Base-by-base conservation (phyloP, 768 basidiomycete species). In the Clitopilus hobsonii region DNA sequence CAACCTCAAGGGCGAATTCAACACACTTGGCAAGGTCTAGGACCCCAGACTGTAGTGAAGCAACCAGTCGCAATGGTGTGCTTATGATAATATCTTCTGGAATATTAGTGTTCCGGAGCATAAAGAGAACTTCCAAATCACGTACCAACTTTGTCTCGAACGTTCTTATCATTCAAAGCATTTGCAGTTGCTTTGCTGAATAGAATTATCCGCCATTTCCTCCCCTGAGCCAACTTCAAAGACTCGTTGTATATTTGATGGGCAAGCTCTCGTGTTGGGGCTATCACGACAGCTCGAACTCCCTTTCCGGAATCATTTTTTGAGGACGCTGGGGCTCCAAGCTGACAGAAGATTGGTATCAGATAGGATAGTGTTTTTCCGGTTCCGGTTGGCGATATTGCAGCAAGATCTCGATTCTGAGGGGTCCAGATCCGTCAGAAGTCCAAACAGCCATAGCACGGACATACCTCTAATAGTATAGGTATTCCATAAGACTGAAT, bases 281-380 rank as follows among this genome's bases (percentile, higher is more conserved):
- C 90, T 49, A 99, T 71, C 32, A 99, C 74, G 20, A 99, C 56
- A 1, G 90, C 91, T 54, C 91, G 80, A 16, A 85, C 84, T 54
- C 90, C 94, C 26, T 64, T 68, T 16, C 82, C 83, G 27, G 67
- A 59, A 16, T 77, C 71, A 24, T 60, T 58, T 53, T 78, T 77
- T 30, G 74, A 65, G 54, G 75, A 79, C 7, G 76, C 66, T 5
- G 91, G 91, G 3, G 76, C 68, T 13, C 71, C 71, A 5, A 93
- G 71, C 16, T 74, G 69, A 10, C 83, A 74, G 56, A 98, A 80
- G 22, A 93, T 76, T 0, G 97, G 95, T 14, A 97, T 71, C 13
- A 97, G 77, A 69, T 98, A 99, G 0, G 94, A 83, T 5, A 98
- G 77, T 0, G 97, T 99, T 75, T 99, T 99, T 56, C 97, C 97